Evolutionary conservation across 2,329 filamentous ascomycete genomes (phyloP).

Genomic region (Pseudogymnoascus sp.): DNA sequence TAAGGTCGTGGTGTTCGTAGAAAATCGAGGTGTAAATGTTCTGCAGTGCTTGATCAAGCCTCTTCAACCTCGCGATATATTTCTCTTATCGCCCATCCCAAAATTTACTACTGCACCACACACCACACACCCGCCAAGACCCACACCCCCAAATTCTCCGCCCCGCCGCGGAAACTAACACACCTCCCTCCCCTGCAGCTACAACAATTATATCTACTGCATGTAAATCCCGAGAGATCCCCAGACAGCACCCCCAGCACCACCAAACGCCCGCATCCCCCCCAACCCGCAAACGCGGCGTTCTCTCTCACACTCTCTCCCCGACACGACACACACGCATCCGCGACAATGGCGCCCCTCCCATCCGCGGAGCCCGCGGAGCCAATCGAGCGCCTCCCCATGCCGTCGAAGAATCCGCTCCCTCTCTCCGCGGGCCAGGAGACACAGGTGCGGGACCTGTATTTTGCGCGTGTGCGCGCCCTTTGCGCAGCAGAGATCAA

Average conservation of each 20-base stretch:
- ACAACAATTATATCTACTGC: not conserved
- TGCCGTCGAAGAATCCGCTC: constrained; percentile 66
- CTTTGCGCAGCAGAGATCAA: constrained; percentile 74
- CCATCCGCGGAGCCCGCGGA: constrained; percentile 17
- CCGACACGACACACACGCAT: not conserved
- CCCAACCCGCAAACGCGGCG: not conserved
- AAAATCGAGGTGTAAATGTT: not conserved
- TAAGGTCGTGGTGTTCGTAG: not conserved
- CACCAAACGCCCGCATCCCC: not conserved
- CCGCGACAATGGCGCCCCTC: constrained; percentile 25
- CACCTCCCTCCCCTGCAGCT: not conserved
- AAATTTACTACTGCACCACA: not conserved
- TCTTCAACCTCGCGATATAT: constrained; percentile 5
- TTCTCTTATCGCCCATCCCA: constrained; percentile 6
- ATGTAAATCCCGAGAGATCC: not conserved
- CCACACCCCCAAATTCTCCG: constrained; percentile 4
- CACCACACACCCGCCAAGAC: not conserved
- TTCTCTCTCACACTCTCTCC: not conserved
- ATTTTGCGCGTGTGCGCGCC: constrained; percentile 68
- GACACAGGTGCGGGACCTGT: constrained; percentile 72
- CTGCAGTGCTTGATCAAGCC: not conserved
- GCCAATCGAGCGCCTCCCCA: constrained; percentile 26
- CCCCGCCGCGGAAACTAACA: constrained; percentile 4
- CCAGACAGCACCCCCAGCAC: not conserved
- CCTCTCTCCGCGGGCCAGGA: constrained; percentile 78